Percentiles rank a stretch among this genome's conserved stretches.
Evolutionary conservation across 2,329 filamentous ascomycete genomes (phyloP).

Genomic region (Biscogniauxia sp.): DNA sequence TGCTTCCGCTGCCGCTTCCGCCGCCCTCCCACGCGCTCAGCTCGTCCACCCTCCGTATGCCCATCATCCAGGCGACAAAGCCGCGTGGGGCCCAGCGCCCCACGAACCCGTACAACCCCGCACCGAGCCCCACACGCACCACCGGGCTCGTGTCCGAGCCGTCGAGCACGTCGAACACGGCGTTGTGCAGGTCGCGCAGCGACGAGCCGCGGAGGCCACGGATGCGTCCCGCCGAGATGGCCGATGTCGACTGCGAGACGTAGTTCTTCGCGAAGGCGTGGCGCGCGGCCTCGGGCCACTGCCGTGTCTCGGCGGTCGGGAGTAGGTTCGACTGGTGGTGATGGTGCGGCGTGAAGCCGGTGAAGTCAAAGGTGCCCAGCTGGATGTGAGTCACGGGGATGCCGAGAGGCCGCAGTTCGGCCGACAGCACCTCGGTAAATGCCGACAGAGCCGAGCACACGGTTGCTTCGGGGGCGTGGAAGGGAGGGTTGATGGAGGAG

Average conservation of each 20-base stretch:
- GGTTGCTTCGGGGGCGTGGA: slow-evolving; percentile 81
- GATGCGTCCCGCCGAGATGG: slow-evolving; percentile 55
- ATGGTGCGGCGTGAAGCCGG: slow-evolving; percentile 55
- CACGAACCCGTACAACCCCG: slow-evolving; percentile 79
- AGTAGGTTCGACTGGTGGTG: slow-evolving; percentile 33
- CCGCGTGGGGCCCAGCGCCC: slow-evolving; percentile 75
- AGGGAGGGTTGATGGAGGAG: slow-evolving; percentile 74
- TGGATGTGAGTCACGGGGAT: slow-evolving; percentile 85
- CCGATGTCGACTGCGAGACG: slow-evolving; percentile 52
- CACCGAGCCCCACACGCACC: slow-evolving; percentile 80
- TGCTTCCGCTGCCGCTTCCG: slow-evolving; percentile 32
- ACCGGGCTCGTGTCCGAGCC: slow-evolving; percentile 58
- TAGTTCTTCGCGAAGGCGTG: slow-evolving; percentile 63
- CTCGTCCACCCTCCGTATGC: slow-evolving; percentile 62
- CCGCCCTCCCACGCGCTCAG: slow-evolving; percentile 53
- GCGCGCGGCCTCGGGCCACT: slow-evolving; percentile 62
- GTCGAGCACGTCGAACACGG: slow-evolving; percentile 86
- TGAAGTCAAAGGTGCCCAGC: slow-evolving; percentile 87
- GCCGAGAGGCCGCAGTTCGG: slow-evolving; percentile 72
- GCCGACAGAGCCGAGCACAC: slow-evolving; percentile 84
- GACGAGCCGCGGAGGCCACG: slow-evolving; percentile 66
- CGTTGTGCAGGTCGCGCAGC: slow-evolving; percentile 76
- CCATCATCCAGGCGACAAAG: slow-evolving; percentile 92
- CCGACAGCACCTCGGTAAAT: slow-evolving; percentile 76
- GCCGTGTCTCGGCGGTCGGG: slow-evolving; percentile 52